phyloP scores from a whole-genome alignment of 2,329 filamentous ascomycete genomes.

The Diaporthe caulivora region DNA sequence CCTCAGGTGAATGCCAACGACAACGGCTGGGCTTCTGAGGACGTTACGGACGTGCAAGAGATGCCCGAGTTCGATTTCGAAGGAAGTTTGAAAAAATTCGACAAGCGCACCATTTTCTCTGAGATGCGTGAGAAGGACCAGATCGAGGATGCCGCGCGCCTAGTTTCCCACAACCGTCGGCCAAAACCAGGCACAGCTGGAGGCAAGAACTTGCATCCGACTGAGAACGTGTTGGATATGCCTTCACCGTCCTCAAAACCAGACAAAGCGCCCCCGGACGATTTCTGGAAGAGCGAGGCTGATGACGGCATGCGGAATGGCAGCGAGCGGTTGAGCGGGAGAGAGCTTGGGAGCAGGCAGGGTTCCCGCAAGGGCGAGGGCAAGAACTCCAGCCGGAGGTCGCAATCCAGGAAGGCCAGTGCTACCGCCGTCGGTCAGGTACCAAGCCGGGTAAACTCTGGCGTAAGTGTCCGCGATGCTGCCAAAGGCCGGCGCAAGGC shows the following conservation, averaged over 20 bases:
- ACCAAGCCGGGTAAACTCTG: slow-evolving; percentile 63
- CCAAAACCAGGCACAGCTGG: slow-evolving; percentile 77
- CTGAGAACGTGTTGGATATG: slow-evolving; percentile 88
- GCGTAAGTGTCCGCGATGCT: slow-evolving; percentile 49
- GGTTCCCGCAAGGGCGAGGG: slow-evolving; percentile 65
- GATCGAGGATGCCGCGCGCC: slow-evolving; percentile 88
- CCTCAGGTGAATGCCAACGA: slow-evolving; percentile 64
- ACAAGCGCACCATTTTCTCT: slow-evolving; percentile 92
- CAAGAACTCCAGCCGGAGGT: slow-evolving; percentile 62
- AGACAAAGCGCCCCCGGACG: slow-evolving; percentile 51
- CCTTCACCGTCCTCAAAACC: slow-evolving; percentile 55
- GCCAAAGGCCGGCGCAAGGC: slow-evolving; percentile 46
- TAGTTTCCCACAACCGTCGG: slow-evolving; percentile 88
- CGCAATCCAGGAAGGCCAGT: slow-evolving; percentile 70
- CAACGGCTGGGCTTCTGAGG: slow-evolving; percentile 95
- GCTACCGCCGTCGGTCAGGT: slow-evolving; percentile 54
- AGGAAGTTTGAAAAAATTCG: slow-evolving; percentile 90
- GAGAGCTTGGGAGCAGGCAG: slow-evolving; percentile 64
- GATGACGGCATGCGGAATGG: slow-evolving; percentile 67
- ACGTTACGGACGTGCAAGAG: slow-evolving; percentile 93
- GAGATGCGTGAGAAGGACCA: slow-evolving; percentile 91
- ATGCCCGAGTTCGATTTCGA: slow-evolving; percentile 96
- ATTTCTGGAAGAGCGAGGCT: slow-evolving; percentile 82
- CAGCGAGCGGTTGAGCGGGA: slow-evolving; percentile 60
- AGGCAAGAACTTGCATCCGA: slow-evolving; percentile 91